phyloP scores from a whole-genome alignment of 2,329 filamentous ascomycete species.

The Tolypocladium ovalisporum region DNA sequence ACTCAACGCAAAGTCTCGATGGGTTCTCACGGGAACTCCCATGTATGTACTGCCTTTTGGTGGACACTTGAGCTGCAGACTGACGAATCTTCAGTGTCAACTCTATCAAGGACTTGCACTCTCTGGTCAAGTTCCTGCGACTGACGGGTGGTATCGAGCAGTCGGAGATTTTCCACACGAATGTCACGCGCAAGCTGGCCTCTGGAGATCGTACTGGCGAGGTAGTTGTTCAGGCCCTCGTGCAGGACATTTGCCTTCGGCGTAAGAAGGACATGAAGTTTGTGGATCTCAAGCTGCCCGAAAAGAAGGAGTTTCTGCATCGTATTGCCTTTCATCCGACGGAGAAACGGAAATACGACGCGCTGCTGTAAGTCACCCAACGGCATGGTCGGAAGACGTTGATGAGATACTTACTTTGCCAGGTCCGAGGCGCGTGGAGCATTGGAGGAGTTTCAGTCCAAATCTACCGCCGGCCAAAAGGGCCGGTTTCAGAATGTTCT shows the following conservation, averaged over 20 bases:
- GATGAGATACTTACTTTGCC: constrained; percentile 3
- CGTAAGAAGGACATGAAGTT: constrained; percentile 84
- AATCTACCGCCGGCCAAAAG: constrained; percentile 27
- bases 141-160: constrained; percentile 68
- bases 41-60: constrained; percentile 41
- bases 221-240: constrained; percentile 60
- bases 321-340: constrained; percentile 61
- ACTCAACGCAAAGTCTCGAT: constrained; percentile 60
- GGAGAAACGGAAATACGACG: constrained; percentile 69
- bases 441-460: constrained; percentile 46
- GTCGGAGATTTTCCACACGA: constrained; percentile 59
- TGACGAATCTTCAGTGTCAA: constrained; percentile 48
- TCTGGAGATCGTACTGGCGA: constrained; percentile 45
- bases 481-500: constrained; percentile 64
- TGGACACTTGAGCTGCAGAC: background rate
- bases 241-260: constrained; percentile 70
- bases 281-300: constrained; percentile 67
- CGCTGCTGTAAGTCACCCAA: constrained; percentile 45
- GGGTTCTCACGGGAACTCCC: constrained; percentile 72
- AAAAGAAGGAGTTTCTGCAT: constrained; percentile 68
- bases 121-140: constrained; percentile 64
- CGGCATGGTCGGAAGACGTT: background rate
- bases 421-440: constrained; percentile 65
- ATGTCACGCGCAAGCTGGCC: constrained; percentile 51
- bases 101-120: constrained; percentile 70